Base-by-base conservation (phyloP, 2,329 filamentous ascomycete genomes). In the Phialemonium atrogriseum region DNA sequence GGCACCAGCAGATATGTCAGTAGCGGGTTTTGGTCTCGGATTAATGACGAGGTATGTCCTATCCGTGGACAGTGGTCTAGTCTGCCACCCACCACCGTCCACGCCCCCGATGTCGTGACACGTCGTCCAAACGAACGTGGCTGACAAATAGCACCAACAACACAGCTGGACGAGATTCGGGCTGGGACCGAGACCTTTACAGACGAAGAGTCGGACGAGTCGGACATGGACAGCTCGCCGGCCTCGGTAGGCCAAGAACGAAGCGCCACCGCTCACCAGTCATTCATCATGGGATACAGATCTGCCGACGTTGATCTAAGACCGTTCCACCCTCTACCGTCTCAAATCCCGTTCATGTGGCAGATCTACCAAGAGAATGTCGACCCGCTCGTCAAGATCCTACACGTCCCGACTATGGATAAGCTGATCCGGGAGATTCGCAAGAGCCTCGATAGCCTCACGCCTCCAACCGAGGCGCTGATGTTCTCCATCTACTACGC, bases 1-100 rank as follows among this genome's bases (percentile, higher is more conserved):
- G 78, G 77, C 23, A 74, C 73, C 37, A 77, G 74, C 34, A 65
- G 80, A 49, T 88, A 87, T 50, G 74, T 88, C 43, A 84, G 80
- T 58, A 84, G 76, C 51, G 79, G 73, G 6, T 84, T 87, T 47
- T 86, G 80, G 80, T 74, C 80, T 13, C 83, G 73, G 39, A 64
- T 88, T 31, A 83, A 78, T 37, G 82, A 85, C 32, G 81, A 87
- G 66, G 77, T 80, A 55, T 43, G 28, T 29, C n/a, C n/a, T n/a
- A n/a, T n/a, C n/a, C n/a, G n/a, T n/a, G n/a, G n/a, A n/a, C n/a
- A n/a, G n/a, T n/a, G n/a, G n/a, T n/a, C n/a, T n/a, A n/a, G n/a
- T n/a, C n/a, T n/a, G n/a, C n/a, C n/a, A n/a, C n/a, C n/a, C n/a
- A n/a, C n/a, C n/a, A n/a, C n/a, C n/a, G n/a, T n/a, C n/a, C n/a